Evolutionary conservation across 805 yeast species (phyloP).

Genomic region (Ascoidea asiatica): DNA sequence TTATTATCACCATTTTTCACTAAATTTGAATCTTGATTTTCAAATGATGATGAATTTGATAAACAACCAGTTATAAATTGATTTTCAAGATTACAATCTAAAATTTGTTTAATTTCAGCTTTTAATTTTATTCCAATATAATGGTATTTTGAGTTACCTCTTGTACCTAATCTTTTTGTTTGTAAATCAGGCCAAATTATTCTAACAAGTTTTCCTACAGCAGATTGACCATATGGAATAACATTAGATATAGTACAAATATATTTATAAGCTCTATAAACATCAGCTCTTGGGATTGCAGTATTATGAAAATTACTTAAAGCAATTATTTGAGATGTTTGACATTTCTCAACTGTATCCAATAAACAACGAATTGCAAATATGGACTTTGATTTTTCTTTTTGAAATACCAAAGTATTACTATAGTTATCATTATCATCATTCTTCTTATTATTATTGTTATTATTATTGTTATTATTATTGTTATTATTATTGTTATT

Average conservation of each 20-base stretch:
- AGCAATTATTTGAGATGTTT: conserved; percentile 11
- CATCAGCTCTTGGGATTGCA: conserved; percentile 28
- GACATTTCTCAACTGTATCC: conserved; percentile 1
- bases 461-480: neutral
- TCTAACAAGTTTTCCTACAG: conserved; percentile 63
- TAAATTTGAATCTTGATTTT: neutral
- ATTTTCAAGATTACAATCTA: neutral
- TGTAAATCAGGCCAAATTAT: conserved; percentile 51
- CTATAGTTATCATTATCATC: neutral
- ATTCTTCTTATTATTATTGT: no score
- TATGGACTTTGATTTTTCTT: neutral
- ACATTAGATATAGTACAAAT: conserved; percentile 23
- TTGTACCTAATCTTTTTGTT: conserved; percentile 67
- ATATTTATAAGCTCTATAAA: conserved; percentile 28
- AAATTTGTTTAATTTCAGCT: neutral
- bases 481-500: neutral
- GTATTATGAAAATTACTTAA: conserved; percentile 16
- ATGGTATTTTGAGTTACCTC: conserved; percentile 77
- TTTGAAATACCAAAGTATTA: neutral
- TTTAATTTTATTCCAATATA: conserved; percentile 51
- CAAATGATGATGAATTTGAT: neutral
- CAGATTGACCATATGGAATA: conserved; percentile 55
- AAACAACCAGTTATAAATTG: neutral
- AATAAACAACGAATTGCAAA: conserved; percentile 4
- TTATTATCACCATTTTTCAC: no score